Evolutionary conservation across 768 basidiomycete genomes (phyloP).

Genomic region (Trametes punicea): DNA sequence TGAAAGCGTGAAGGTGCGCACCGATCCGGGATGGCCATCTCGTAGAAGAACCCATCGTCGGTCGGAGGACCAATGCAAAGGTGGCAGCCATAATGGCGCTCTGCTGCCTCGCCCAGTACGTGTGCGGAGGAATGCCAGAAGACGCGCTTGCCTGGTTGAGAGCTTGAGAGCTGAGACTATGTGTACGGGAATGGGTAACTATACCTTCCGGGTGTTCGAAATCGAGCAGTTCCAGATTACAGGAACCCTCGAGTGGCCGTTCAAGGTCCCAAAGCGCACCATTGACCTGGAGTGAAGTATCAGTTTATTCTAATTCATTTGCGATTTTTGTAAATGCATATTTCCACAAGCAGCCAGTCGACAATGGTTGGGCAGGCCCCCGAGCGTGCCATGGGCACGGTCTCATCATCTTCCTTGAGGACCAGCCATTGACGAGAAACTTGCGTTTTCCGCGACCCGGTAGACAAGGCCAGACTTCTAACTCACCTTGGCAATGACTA

Average conservation of each 20-base stretch:
- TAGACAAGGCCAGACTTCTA: no score
- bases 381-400: no score
- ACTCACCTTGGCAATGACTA: constrained; percentile 89
- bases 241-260: constrained; percentile 84
- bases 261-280: constrained; percentile 92
- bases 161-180: not conserved
- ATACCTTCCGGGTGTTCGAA: constrained; percentile 89
- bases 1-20: constrained; percentile 26
- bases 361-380: no score
- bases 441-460: no score
- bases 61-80: constrained; percentile 96
- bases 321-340: no score
- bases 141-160: constrained; percentile 74
- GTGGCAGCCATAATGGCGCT: constrained; percentile 96
- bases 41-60: constrained; percentile 99
- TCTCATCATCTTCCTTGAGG: no score
- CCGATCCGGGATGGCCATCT: constrained; percentile 90
- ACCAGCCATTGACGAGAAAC: no score
- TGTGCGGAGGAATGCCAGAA: constrained; percentile 99
- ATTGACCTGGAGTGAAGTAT: constrained; percentile 55
- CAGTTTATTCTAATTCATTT: not conserved
- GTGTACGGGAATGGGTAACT: not conserved
- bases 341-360: no score
- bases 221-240: constrained; percentile 80
- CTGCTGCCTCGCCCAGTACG: constrained; percentile 94